Base-by-base conservation (phyloP, 257 asterid species). In the Anisodus acutangulus region DNA sequence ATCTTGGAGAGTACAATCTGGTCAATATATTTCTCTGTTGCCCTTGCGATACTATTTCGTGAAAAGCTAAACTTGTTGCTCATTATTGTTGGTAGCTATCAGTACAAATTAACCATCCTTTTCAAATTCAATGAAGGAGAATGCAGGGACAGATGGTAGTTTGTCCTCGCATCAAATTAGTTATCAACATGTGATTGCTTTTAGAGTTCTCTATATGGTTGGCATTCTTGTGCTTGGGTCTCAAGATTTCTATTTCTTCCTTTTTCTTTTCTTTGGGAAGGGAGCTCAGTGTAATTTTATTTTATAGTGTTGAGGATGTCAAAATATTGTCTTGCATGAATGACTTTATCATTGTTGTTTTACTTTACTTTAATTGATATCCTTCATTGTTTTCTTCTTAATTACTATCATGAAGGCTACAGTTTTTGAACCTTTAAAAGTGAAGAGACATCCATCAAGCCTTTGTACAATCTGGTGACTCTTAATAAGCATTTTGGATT, bases 1-100 rank as follows among this genome's bases (percentile, higher is more conserved):
- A 45, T n/a, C 9, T 71, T 45, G 58, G 58, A 71, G 2, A 71
- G 59, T n/a, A 71, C 58, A 19, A 45, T 45, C 37, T 45, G 58
- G 39, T 71, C 58, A 71, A 45, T 45, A 71, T 71, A 45, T 71
- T 71, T 72, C 39, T 19, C n/a, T 72, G 59, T 47, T 71, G 58
- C 16, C 10, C 59, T 53, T 9, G 16, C 45, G 2, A 11, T 45
- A 5, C 59, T n/a, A 72, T 45, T 45, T 45, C 0, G 8, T 45
- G n/a, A 72, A 72, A 72, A 72, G 3, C 59, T 47, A n/a, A 72
- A 72, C 10, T 72, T 45, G 41, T 71, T 71, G 55, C 5, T 43
- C 10, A 43, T 4, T 71, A 8, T 70, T 43, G 16, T 71, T 43
- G 79, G 79, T 16, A n/a, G 9, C 15, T 71, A n/a, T 17, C 4